Conservation (phyloP, 345 rosid species). For the Citrus glauca region DNA sequence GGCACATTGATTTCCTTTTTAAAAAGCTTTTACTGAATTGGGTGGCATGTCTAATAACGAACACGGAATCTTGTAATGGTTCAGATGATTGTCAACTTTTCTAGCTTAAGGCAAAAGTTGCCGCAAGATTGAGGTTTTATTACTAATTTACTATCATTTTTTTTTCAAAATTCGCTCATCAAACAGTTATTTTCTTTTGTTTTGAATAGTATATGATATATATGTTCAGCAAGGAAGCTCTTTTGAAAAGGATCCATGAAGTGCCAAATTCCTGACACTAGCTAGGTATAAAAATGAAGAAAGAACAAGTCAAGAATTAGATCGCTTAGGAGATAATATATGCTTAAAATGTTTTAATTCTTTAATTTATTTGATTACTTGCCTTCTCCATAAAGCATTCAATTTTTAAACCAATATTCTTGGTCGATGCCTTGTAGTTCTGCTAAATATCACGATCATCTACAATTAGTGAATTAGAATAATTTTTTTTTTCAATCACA, state of each 20-base stretch:
- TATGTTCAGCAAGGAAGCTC: not conserved
- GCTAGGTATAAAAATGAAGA: not conserved
- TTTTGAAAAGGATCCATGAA: not conserved
- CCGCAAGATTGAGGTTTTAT: not conserved
- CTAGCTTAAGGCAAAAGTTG: not conserved
- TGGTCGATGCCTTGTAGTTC: constrained; percentile 3
- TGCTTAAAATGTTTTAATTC: not conserved
- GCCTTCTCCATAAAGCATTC: constrained; percentile 4
- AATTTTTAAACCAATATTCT: not conserved
- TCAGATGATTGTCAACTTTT: not conserved
- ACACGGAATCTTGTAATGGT: not conserved
- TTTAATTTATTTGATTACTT: constrained; percentile 8
- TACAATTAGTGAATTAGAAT: too few species aligned
- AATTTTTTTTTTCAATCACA: too few species aligned
- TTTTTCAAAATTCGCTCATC: not conserved
- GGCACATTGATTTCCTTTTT: not conserved
- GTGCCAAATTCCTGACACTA: not conserved
- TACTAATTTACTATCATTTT: not conserved
- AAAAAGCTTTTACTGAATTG: not conserved
- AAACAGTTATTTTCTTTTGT: not conserved
- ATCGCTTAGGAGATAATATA: not conserved
- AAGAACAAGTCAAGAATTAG: not conserved
- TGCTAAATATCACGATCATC: not conserved
- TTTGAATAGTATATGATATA: not conserved
- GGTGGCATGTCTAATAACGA: not conserved